Evolutionary conservation across 129 eudicot species (phyloP), one percentile per base, ranked within the genome.

Genomic region (Tagetes patula): DNA sequence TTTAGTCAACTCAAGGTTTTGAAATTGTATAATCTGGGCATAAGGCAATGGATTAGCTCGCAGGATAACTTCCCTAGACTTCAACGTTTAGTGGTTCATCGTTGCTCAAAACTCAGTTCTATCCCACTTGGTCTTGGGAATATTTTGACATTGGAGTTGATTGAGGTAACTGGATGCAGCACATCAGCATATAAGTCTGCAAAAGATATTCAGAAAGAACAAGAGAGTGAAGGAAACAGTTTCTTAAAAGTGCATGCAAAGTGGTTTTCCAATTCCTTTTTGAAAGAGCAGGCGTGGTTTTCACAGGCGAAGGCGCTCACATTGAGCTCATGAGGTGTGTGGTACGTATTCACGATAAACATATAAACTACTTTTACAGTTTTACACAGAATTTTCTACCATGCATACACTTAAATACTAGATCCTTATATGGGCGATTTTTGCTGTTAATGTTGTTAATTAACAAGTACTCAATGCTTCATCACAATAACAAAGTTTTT

Each of bases 41-140:
- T 75, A 13, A 45, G n/a, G 55, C 27, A 64, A 12, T 71, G 78
- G 74, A 14, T 8, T 3, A 33, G 59, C 65, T 60, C 38, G 0
- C 55, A 10, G 3, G 53, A 63, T 6, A 49, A 75, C 45, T 69
- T 81, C 14, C 77, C 81, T 2, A 1, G 42, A 32, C 76, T 80
- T 20, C 63, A 61, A 48, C 14, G 62, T 40, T 20, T 81, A 12
- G 68, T 75, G 71, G 46, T 81, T 2, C 65, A 56, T 27, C 20
- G 2, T 13, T 76, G 85, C 49, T 3, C 3, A 47, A 40, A 65
- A 33, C 78, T 81, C 4, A 53, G 33, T 20, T 14, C 31, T 32
- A 70, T 81, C n/a, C 81, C 85, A 4, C 20, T 1, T 32, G 20
- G 40, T 45, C 4, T 81, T 5, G 85, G 74, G n/a, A 70, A 37